Conservation (phyloP, 108 stramenopile genomes). For the Pseudonitzschia multistriata region DNA sequence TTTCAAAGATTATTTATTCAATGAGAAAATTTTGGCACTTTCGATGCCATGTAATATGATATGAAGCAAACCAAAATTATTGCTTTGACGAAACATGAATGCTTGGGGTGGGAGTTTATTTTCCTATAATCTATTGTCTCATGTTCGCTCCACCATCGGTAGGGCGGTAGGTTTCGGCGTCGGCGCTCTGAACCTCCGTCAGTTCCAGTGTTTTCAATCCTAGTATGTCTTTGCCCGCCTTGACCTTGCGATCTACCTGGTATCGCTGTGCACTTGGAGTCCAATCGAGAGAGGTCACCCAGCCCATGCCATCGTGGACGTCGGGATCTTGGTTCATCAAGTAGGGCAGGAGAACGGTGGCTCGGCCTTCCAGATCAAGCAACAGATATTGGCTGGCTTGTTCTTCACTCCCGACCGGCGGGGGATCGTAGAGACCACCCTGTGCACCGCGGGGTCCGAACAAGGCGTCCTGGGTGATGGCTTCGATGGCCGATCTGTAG, state of each 20-base stretch:
- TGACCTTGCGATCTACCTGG: conserved; percentile 83
- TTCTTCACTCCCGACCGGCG: conserved; percentile 72
- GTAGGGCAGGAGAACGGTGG: conserved; percentile 74
- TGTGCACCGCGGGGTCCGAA: conserved; percentile 79
- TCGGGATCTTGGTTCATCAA: conserved; percentile 64
- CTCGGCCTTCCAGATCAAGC: conserved; percentile 81
- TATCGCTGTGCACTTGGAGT: conserved; percentile 75
- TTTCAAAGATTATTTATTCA: too few species aligned
- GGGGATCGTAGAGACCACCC: conserved; percentile 86
- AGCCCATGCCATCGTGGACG: conserved; percentile 44
- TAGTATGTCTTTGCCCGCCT: conserved; percentile 57
- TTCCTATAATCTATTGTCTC: conserved; percentile 27
- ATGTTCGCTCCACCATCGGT: conserved; percentile 59
- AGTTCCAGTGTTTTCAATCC: conserved; percentile 80
- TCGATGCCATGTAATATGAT: too few species aligned
- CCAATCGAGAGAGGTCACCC: conserved; percentile 88
- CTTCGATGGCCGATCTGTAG: conserved; percentile 31
- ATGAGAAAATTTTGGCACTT: too few species aligned
- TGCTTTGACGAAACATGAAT: too few species aligned
- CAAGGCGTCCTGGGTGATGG: conserved; percentile 36
- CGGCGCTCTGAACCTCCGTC: conserved; percentile 72
- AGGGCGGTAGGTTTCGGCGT: conserved; percentile 81
- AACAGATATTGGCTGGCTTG: conserved; percentile 67
- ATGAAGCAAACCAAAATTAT: too few species aligned
- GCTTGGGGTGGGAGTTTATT: too few species aligned